Evolutionary conservation across 139 green algal genomes (phyloP).

Genomic region (Bryopsis sp.): DNA sequence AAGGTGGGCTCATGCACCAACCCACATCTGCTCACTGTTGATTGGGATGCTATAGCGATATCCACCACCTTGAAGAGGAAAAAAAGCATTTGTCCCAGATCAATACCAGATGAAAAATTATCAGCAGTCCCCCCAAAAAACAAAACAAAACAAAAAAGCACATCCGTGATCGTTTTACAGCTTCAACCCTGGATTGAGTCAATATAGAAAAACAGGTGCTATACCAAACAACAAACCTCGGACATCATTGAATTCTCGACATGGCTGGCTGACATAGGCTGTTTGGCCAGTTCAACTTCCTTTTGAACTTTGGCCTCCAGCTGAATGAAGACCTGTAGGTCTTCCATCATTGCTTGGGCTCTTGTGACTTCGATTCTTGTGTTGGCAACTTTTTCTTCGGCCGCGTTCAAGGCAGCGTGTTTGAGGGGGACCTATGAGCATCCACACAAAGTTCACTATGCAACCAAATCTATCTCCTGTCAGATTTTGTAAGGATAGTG

Average conservation of each 20-base stretch:
- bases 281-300: conserved; percentile 57
- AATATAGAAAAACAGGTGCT: conserved; percentile 66
- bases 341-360: conserved; percentile 40
- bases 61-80: conserved; percentile 43
- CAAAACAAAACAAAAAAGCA: conserved; percentile 48
- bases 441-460: background rate
- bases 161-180: conserved; percentile 52
- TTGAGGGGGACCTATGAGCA: conserved; percentile 52
- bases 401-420: conserved; percentile 41
- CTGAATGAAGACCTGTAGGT: conserved; percentile 62
- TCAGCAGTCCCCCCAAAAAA: conserved; percentile 71
- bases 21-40: conserved; percentile 49
- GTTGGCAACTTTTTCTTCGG: conserved; percentile 40
- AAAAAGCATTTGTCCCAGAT: too few relatives aligned
- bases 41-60: conserved; percentile 54
- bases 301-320: conserved; percentile 48
- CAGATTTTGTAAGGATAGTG: background rate
- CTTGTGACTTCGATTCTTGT: conserved; percentile 42
- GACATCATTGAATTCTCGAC: conserved; percentile 41
- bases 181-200: conserved; percentile 56
- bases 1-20: conserved; percentile 38
- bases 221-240: conserved; percentile 62
- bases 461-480: background rate
- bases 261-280: conserved; percentile 56
- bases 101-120: too few relatives aligned